Evolutionary conservation across 345 rosid genomes (phyloP), one percentile per base, ranked within the genome.

Genomic region (Excoecaria agallocha): DNA sequence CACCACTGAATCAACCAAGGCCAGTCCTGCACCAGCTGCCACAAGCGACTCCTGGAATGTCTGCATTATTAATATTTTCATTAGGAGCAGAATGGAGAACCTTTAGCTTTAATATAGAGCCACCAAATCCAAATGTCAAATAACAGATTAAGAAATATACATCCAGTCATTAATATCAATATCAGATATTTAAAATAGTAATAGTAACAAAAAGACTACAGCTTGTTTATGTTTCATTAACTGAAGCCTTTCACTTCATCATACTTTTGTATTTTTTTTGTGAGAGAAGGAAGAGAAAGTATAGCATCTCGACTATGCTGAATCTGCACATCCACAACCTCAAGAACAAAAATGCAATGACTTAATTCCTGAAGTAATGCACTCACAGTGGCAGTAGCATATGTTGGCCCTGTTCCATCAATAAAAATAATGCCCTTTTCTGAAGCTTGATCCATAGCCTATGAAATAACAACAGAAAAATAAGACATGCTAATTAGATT

Each of bases 1-100:
- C 91, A 92, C 97, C 98, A 94, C 97, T 90, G 98, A 89, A 85
- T 94, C 96, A 72, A 94, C 90, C 81, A 94, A 80, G 65, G 93
- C 82, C 65, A 92, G 82, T 84, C 98, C 98, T 61, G 97, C 96
- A 83, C 98, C 98, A 76, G 98, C 98, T 48, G 97, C 98, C 54
- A 81, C 62, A 71, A 94, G 93, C 43, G 97, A 94, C 73, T 94
- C 97, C 82, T 85, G 89, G 84, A 88, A 92, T 58, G 98, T 94
- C 98, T 94, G 91, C 82, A 85, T 73, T 24, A 69, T 43, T 11
- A 50, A 56, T 37, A 55, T 19, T n/a, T 72, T 56, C 38, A 72
- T 62, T 30, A 72, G 78, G 24, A 69, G 74, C 38, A 69, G 54
- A 46, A 12, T 56, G 69, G 6, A 51, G 16, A 43, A 51, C 41